phyloP scores from a whole-genome alignment of 805 yeast species.

The Pichia rugopelliculosa region DNA sequence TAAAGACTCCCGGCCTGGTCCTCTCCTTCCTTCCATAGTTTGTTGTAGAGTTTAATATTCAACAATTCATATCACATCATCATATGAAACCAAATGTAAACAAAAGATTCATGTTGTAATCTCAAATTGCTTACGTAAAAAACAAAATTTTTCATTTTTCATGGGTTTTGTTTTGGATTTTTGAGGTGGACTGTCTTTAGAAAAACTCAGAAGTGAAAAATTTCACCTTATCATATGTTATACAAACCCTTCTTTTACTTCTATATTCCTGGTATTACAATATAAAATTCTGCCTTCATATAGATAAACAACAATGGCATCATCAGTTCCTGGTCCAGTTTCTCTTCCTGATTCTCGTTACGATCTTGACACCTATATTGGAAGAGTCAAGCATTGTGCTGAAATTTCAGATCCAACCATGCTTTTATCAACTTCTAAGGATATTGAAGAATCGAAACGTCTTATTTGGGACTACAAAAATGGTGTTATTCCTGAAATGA shows the following conservation, averaged over 20 bases:
- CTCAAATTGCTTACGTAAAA: no score
- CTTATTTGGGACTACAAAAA: constrained; percentile 65
- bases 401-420: constrained; percentile 89
- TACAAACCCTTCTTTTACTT: neutral
- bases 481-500: constrained; percentile 57
- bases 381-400: constrained; percentile 91
- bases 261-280: no score
- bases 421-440: constrained; percentile 63
- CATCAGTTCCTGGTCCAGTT: constrained; percentile 77
- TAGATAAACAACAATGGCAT: constrained; percentile 52
- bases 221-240: neutral
- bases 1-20: neutral
- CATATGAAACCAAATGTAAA: neutral
- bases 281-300: neutral
- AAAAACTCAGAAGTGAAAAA: neutral
- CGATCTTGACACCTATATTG: constrained; percentile 80
- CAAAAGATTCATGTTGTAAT: neutral
- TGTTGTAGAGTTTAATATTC: no score
- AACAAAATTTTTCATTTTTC: no score
- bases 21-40: neutral
- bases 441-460: constrained; percentile 56
- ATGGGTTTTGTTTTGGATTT: no score
- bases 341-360: constrained; percentile 73
- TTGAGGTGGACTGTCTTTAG: no score
- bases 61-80: neutral